Conservation (phyloP, 345 rosid genomes). For the Abelmoschus esculentus region DNA sequence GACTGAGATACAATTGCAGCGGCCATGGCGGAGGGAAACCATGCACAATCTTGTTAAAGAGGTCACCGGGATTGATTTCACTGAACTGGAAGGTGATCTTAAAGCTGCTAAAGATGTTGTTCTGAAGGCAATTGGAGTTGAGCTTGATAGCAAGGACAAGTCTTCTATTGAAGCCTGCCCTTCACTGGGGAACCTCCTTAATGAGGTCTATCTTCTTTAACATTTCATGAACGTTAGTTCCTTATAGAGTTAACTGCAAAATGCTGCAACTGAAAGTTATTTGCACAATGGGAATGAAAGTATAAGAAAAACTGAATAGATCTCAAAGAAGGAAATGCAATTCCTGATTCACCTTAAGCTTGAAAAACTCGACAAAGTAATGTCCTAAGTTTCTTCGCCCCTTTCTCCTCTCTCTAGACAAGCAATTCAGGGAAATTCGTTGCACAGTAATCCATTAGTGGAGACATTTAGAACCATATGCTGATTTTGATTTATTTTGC, state of each 20-base stretch:
- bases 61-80: constrained; percentile 62
- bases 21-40: constrained; percentile 94
- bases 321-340: neutral
- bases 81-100: constrained; percentile 47
- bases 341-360: neutral
- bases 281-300: neutral
- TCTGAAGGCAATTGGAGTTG: constrained; percentile 42
- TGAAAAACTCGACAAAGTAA: neutral
- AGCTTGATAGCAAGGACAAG: constrained; percentile 62
- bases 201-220: constrained; percentile 52
- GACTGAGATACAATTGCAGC: constrained; percentile 59
- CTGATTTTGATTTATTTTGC: neutral
- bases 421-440: constrained; percentile 2
- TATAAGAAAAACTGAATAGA: neutral
- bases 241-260: neutral
- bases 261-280: neutral
- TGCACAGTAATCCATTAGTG: neutral
- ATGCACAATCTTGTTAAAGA: constrained; percentile 94
- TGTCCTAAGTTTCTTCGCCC: neutral
- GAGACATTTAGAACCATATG: neutral
- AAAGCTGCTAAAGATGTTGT: constrained; percentile 53
- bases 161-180: constrained; percentile 58
- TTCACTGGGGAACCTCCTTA: constrained; percentile 80
- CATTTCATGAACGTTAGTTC: neutral
- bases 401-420: neutral